phyloP scores from a whole-genome alignment of 176 grass and related monocot species.

The Bonia amplexicaulis region DNA sequence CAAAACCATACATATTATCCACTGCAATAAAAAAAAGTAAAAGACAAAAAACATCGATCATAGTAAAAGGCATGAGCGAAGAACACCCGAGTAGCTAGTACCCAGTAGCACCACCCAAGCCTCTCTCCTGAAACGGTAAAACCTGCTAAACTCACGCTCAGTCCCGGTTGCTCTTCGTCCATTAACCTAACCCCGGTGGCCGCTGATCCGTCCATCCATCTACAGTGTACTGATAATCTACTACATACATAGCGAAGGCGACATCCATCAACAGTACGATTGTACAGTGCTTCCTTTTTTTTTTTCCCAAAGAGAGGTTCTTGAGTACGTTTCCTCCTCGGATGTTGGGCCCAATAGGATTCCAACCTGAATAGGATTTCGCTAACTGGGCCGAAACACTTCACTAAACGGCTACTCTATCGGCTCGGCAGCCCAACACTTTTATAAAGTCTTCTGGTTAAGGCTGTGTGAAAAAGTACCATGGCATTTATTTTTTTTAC shows the following conservation, averaged over 20 bases:
- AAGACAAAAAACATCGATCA: too few relatives aligned
- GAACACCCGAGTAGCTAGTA: too few relatives aligned
- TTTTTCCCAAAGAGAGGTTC: neutral
- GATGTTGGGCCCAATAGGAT: neutral
- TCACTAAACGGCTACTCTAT: neutral
- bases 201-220: neutral
- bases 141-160: neutral
- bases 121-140: too few relatives aligned
- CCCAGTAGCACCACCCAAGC: too few relatives aligned
- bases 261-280: neutral
- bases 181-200: neutral
- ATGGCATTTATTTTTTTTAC: too few relatives aligned
- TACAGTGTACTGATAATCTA: neutral
- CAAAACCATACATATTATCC: too few relatives aligned
- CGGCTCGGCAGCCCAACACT: too few relatives aligned
- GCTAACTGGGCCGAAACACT: neutral
- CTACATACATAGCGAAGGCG: neutral
- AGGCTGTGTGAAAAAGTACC: too few relatives aligned
- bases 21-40: too few relatives aligned
- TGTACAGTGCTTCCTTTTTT: neutral
- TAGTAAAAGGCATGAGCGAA: too few relatives aligned
- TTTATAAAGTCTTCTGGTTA: too few relatives aligned
- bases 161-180: neutral
- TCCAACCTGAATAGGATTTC: too few relatives aligned
- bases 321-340: neutral